phyloP scores from a whole-genome alignment of 306 rosid species.

The Echinosophora koreensis region DNA sequence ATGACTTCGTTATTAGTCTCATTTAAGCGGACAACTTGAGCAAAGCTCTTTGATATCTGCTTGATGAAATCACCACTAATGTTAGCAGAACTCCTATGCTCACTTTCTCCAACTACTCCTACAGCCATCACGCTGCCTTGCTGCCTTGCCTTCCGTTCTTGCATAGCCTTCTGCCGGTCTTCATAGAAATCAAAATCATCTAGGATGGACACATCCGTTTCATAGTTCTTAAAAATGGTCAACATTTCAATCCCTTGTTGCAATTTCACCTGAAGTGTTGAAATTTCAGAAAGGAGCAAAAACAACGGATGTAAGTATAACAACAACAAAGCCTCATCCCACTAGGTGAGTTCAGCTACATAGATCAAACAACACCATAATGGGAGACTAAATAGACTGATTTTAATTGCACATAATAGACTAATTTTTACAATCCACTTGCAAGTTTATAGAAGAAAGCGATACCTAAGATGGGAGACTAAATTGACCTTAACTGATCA shows the following conservation, averaged over 20 bases:
- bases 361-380: too few relatives aligned
- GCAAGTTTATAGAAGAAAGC: slow-evolving; percentile 24
- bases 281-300: slow-evolving; percentile 35
- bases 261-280: slow-evolving; percentile 69
- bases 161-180: slow-evolving; percentile 88
- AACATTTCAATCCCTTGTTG: slow-evolving; percentile 84
- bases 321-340: too few relatives aligned
- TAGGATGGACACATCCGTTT: slow-evolving; percentile 75
- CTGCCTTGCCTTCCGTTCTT: slow-evolving; percentile 79
- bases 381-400: too few relatives aligned
- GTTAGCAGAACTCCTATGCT: slow-evolving; percentile 59
- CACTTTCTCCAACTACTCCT: slow-evolving; percentile 69
- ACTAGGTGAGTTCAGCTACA: too few relatives aligned
- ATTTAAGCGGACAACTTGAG: slow-evolving; percentile 76
- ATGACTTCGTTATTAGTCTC: slow-evolving; percentile 63
- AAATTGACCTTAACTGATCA: slow-evolving; percentile 8
- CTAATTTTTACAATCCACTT: slow-evolving; percentile 1
- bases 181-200: slow-evolving; percentile 89
- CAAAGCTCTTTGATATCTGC: slow-evolving; percentile 87
- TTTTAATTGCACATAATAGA: not conserved
- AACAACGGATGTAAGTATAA: slow-evolving; percentile 13
- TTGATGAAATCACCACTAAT: slow-evolving; percentile 67
- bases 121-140: slow-evolving; percentile 62
- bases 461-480: not conserved
- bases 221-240: slow-evolving; percentile 76